Evolutionary conservation across 1,139 yeast species (phyloP), one percentile per base, ranked within the genome.

Genomic region (Geotrichum histeridarum): DNA sequence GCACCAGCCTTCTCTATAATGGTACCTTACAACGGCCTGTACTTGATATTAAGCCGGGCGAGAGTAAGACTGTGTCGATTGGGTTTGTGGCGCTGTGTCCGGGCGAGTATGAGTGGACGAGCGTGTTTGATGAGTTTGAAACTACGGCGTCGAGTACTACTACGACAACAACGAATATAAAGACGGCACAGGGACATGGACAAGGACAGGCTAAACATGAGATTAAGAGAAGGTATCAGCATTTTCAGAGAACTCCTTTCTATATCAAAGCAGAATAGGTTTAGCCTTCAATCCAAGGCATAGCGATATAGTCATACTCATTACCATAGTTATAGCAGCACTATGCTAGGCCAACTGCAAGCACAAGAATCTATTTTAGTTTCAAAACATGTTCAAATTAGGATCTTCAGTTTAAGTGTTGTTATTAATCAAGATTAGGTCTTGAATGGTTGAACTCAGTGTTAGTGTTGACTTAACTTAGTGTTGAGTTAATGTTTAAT

Each of bases 101-200:
- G 44, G 96, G 95, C 1, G 84, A 82, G 53, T 86, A 82, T 65
- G 91, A 85, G 66, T 86, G 95, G 89, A 87, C 90, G 0, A 77
- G 82, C 0, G 69, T 86, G 2, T 75, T 86, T 59, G 95, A 87
- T 58, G 77, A 60, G 7, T 8, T 17, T 36, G 38, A 31, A n/a
- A n/a, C n/a, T n/a, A n/a, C n/a, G 27, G 35, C 27, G 27, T 22
- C 27, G 27, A n/a, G n/a, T n/a, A n/a, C n/a, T 32, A 11, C 14
- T 33, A 4, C 37, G 14, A 33, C 37, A 33, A 7, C 37, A 33
- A 7, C 37, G 14, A 11, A n/a, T 4, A 33, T 5, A 2, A 14
- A 37, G 17, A 6, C n/a, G 8, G n/a, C 15, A n/a, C 18, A 8
- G n/a, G 39, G 15, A 11, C 39, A 37, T 2, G 15, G 14, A 22